A percentile compares a stretch with the other conserved stretches of the same genome.
Conservation (phyloP, 2,329 filamentous ascomycete species). For the Mycogone perniciosa region DNA sequence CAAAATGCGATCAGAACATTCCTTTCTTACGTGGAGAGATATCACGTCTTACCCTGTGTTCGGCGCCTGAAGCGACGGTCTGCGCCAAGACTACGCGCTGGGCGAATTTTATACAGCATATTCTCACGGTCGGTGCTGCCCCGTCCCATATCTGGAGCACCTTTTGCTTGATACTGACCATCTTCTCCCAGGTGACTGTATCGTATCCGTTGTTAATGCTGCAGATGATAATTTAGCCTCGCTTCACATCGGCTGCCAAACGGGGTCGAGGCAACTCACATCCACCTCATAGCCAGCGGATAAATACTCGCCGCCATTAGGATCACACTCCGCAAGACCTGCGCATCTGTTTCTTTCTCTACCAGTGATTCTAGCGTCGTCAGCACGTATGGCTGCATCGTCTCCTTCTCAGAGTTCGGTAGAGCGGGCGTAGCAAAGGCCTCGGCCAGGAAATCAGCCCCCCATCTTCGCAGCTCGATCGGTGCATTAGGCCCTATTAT, state of each 20-base stretch:
- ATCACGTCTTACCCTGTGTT: slow-evolving; percentile 64
- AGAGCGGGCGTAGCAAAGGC: slow-evolving; percentile 91
- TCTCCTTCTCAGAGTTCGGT: slow-evolving; percentile 70
- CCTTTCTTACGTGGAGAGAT: neutral
- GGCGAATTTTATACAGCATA: slow-evolving; percentile 96
- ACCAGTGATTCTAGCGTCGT: slow-evolving; percentile 67
- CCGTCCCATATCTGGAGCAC: slow-evolving; percentile 86
- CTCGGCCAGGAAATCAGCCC: slow-evolving; percentile 90
- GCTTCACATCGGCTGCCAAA: neutral
- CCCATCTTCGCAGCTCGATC: slow-evolving; percentile 88
- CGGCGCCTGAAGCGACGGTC: slow-evolving; percentile 72
- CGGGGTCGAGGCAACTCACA: slow-evolving; percentile 61
- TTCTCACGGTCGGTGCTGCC: slow-evolving; percentile 66
- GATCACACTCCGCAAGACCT: slow-evolving; percentile 79
- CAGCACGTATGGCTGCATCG: slow-evolving; percentile 68
- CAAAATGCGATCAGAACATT: slow-evolving; percentile 18
- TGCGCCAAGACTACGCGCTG: slow-evolving; percentile 90
- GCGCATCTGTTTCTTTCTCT: slow-evolving; percentile 67
- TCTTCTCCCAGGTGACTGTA: slow-evolving; percentile 74
- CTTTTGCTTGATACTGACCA: slow-evolving; percentile 80
- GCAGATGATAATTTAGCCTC: slow-evolving; percentile 27
- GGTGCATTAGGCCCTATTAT: slow-evolving; percentile 72
- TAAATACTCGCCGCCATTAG: slow-evolving; percentile 91
- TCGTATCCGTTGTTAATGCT: slow-evolving; percentile 87
- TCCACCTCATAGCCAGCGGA: slow-evolving; percentile 84